Evolutionary conservation across 306 rosid species (phyloP), one percentile per base, ranked within the genome.

Genomic region (Vicia sativa): DNA sequence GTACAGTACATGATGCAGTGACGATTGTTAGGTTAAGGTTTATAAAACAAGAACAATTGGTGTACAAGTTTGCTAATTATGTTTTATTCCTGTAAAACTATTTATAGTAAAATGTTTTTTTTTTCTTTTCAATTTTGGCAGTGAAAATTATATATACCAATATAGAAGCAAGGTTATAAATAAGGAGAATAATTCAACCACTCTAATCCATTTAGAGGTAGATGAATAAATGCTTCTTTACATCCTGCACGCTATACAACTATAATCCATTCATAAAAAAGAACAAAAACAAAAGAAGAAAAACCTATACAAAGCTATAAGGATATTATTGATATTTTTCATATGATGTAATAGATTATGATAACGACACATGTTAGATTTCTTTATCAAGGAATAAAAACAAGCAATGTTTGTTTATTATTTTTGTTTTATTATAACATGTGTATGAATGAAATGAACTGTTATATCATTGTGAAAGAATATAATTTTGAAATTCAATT

Each of bases 361-460:
- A 83, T 55, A 74, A 70, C 28, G 80, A 79, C 77, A 69, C 77
- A 62, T 71, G 65, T 67, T 67, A 44, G 50, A 83, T 71, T 75
- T 71, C 58, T 67, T 67, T 52, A 34, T 59, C 64, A 42, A 49
- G 67, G 50, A 48, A 38, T 62, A 59, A 67, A 53, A 55, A 71
- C 58, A 68, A 53, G 28, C 68, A 70, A 35, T 61, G 74, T 16
- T 14, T 41, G 65, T 62, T 69, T 55, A 14, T 21, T 42, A 67
- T 62, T 34, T 35, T 62, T 65, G 67, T 64, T 78, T 48, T 39
- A 52, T 68, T 62, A 26, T 56, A 70, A 52, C 62, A 55, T 55
- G 45, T 70, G 67, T 65, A 64, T 67, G 28, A 23, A 1, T 1
- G 2, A 23, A 2, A 23, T 23, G 80, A 65, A 61, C 9, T 69